These are phyloP conservation scores for Nakaseomyces delphensis DNA, from an alignment of 1,139 yeast genomes.

Conservation along the genomic window DNA sequence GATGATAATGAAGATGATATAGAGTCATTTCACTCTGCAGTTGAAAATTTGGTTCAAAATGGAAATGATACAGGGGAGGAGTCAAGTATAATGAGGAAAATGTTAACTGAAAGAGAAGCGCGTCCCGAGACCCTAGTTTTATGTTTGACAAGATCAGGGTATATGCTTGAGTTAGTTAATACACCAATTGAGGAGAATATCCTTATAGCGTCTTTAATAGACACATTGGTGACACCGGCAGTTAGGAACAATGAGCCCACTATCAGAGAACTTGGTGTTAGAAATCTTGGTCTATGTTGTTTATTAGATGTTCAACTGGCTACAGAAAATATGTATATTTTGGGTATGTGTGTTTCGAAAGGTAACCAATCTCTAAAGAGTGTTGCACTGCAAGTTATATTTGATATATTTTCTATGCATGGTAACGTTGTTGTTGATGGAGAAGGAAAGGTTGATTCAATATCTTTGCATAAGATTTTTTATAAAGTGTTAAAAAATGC, in stretches of 20 bases:
- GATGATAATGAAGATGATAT: constrained; percentile 30
- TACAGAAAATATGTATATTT: constrained; percentile 46
- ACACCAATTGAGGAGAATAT: constrained; percentile 59
- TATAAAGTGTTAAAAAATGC: constrained; percentile 54
- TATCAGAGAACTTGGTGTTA: constrained; percentile 59
- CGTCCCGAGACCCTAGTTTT: constrained; percentile 44
- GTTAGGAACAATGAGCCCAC: constrained; percentile 52
- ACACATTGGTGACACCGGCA: constrained; percentile 77
- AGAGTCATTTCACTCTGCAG: constrained; percentile 49
- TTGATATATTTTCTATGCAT: constrained; percentile 71
- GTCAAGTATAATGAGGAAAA: constrained; percentile 19
- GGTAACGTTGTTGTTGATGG: constrained; percentile 61
- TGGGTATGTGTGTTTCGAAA: constrained; percentile 57
- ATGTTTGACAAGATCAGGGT: constrained; percentile 62
- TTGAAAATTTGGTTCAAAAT: constrained; percentile 29
- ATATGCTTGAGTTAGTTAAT: constrained; percentile 59
- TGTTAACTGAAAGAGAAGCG: constrained; percentile 22
- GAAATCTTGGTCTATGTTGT: constrained; percentile 73
- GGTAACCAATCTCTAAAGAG: constrained; percentile 50
- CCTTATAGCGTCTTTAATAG: constrained; percentile 62
- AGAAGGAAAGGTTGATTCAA: constrained; percentile 55
- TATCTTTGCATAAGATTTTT: constrained; percentile 55
- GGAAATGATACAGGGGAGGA: constrained; percentile 12
- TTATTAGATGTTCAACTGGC: constrained; percentile 62
- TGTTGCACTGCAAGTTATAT: constrained; percentile 58